These are phyloP conservation scores for Eimeria brunetti DNA, from an alignment of 169 alveolate genomes.

Conservation along the genomic window DNA sequence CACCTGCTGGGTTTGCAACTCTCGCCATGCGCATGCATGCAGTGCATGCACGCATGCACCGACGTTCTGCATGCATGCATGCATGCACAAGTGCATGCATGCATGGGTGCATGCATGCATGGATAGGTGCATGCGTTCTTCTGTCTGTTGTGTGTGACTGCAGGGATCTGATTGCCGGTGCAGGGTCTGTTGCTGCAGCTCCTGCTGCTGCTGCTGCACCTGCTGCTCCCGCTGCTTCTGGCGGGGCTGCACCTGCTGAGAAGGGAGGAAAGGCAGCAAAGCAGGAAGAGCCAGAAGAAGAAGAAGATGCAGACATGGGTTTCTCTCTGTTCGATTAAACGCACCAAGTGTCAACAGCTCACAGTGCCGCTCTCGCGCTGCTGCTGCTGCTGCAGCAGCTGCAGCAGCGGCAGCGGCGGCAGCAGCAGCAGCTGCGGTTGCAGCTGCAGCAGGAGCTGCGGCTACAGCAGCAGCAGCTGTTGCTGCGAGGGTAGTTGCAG, in stretches of 20 bases:
- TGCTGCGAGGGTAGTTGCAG: background rate
- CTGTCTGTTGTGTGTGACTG: background rate
- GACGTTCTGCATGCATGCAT: background rate
- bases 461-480: background rate
- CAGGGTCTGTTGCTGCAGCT: slow-evolving; percentile 73
- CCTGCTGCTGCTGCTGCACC: slow-evolving; percentile 66
- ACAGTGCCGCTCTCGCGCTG: background rate
- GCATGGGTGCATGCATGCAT: background rate
- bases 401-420: background rate
- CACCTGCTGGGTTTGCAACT: background rate
- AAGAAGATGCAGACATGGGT: slow-evolving; percentile 80
- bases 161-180: slow-evolving; percentile 72
- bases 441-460: background rate
- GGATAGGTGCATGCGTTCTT: background rate
- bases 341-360: background rate
- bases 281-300: slow-evolving; percentile 77
- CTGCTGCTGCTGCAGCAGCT: background rate
- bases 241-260: slow-evolving; percentile 42
- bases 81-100: background rate
- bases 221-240: slow-evolving; percentile 65
- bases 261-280: slow-evolving; percentile 63
- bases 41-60: background rate
- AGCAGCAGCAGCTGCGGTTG: background rate
- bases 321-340: slow-evolving; percentile 76
- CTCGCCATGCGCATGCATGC: background rate